These are phyloP conservation scores for Neonectria sp. DNA, from an alignment of 2,329 filamentous ascomycete genomes.

Conservation along the genomic window DNA sequence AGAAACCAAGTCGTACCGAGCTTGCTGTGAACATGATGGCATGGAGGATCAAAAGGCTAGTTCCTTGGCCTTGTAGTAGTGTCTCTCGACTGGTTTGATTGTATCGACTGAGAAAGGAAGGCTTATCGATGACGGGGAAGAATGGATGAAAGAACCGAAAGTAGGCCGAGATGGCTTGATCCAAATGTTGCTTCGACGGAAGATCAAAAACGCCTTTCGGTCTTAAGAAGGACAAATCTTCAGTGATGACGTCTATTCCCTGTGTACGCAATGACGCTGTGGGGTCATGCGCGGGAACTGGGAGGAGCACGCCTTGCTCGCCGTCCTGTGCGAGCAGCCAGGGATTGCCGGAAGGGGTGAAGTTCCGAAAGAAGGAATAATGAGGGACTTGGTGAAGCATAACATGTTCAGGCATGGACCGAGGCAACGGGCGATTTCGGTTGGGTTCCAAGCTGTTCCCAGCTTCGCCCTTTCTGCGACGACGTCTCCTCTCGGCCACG, in stretches of 20 bases:
- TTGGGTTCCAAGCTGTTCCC: neutral
- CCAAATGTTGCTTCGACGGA: neutral
- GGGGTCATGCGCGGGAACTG: neutral
- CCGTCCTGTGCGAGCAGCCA: neutral
- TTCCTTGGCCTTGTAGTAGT: too few relatives aligned
- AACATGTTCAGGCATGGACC: neutral
- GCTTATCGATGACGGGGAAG: too few relatives aligned
- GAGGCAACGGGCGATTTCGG: neutral
- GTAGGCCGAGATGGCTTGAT: too few relatives aligned
- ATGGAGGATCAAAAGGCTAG: too few relatives aligned
- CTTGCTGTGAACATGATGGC: too few relatives aligned
- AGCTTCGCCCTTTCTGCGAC: neutral
- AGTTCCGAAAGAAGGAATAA: neutral
- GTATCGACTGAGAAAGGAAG: too few relatives aligned
- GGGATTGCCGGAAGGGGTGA: neutral
- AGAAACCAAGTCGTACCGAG: too few relatives aligned
- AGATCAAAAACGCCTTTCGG: neutral
- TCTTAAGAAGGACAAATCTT: neutral
- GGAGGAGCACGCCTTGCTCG: constrained; percentile 1
- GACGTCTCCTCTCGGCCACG: neutral
- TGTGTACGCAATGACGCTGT: neutral
- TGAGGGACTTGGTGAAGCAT: constrained; percentile 1
- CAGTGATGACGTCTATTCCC: neutral
- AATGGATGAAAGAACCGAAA: too few relatives aligned
- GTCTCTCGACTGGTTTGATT: too few relatives aligned